Base-by-base conservation (phyloP, 2,329 filamentous ascomycete genomes). In the Cladorrhinum sp. region DNA sequence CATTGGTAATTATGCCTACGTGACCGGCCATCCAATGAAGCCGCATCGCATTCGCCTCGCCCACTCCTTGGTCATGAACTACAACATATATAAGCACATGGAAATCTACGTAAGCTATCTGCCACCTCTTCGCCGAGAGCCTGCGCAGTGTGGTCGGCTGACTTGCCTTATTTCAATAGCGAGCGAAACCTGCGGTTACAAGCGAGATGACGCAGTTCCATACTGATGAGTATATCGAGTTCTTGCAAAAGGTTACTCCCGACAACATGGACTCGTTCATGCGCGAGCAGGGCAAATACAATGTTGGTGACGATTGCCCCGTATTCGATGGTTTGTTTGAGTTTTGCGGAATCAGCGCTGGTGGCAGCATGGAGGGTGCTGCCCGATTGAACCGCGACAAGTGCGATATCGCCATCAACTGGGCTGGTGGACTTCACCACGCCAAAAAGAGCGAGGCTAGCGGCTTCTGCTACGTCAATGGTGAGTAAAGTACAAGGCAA, bases 381-480 rank as follows among this genome's bases (percentile, higher is more conserved):
- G 90, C 91, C 33, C 90, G 95, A 65, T 83, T 99, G 20, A 92
- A 94, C 71, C 90, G 93, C 65, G 85, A 91, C 66, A 95, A 97
- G 76, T 95, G 92, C 73, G 92, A 98, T 74, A 96, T 99, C 70
- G 95, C 95, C 20, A 91, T 99, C 74, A 98, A 98, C 76, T 99
- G 95, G 95, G 95, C 93, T 50, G 95, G 95, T 56, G 95, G 95
- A 24, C 85, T 99, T 53, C 95, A 99, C 75, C 95, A 99, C 75
- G 95, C 95, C 49, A 97, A 98, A 76, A 98, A 98, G 77, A 90
- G 90, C 66, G 92, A 97, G 77, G 95, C 95, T 62, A 94, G 89
- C 69, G 95, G 95, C 36, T 99, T 99, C 79, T 99, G 95, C 80
- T 99, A 99, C 74, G 91, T 98, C 69, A 99, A 99, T 74, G 94